Conservation (phyloP, 129 eudicot genomes). For the Pulicaria dysenterica region DNA sequence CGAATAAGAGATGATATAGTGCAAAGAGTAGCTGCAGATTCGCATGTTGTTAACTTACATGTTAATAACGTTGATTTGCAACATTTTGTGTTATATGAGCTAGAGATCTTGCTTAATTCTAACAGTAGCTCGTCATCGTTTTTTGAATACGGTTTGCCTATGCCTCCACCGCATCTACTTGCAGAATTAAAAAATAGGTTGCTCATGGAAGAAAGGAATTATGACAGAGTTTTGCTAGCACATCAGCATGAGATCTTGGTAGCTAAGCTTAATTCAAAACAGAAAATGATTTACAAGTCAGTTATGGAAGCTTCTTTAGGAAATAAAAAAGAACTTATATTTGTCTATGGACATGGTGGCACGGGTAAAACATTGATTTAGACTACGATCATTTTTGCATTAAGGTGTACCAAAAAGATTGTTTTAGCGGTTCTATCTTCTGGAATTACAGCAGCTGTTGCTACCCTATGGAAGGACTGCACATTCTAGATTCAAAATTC, state of each 20-base stretch:
- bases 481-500: not conserved
- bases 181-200: not conserved
- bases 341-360: no score
- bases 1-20: not conserved
- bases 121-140: not conserved
- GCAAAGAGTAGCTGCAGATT: not conserved
- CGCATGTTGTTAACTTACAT: no score
- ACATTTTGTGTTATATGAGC: not conserved
- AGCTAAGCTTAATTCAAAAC: no score
- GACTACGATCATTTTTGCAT: not conserved
- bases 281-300: not conserved
- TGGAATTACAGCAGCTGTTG: not conserved
- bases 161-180: not conserved
- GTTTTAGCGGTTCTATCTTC: not conserved
- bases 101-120: not conserved
- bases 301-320: not conserved
- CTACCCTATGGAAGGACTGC: not conserved
- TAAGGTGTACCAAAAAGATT: not conserved
- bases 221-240: no score
- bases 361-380: not conserved
- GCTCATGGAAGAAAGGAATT: slow-evolving; percentile 4
- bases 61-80: not conserved
- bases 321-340: not conserved
- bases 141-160: not conserved
- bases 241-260: no score